Conservation (phyloP, 345 rosid species). For the Pelargonium nanum region DNA sequence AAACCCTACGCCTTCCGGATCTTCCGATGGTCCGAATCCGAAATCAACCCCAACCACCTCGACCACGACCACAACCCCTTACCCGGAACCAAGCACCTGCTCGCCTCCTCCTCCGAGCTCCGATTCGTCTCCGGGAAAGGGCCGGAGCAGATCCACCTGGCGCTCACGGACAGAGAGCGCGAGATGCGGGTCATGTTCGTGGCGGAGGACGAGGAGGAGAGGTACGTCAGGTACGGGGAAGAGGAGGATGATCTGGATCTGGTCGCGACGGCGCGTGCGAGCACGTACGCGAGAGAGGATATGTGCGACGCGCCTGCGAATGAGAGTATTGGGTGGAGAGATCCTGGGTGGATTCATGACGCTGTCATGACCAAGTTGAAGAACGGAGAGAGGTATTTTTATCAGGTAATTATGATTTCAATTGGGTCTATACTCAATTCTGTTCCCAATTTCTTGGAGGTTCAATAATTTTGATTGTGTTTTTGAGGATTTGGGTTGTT, state of each 20-base stretch:
- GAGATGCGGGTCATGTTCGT: conserved; percentile 91
- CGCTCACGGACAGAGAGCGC: conserved; percentile 40
- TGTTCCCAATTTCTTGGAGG: background rate
- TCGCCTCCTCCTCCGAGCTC: conserved; percentile 37
- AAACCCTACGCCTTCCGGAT: conserved; percentile 77
- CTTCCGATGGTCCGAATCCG: conserved; percentile 70
- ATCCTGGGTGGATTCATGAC: conserved; percentile 83
- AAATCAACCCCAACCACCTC: conserved; percentile 40
- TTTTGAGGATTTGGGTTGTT: background rate
- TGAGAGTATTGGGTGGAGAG: conserved; percentile 65
- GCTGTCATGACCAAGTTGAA: conserved; percentile 51
- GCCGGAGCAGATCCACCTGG: conserved; percentile 79
- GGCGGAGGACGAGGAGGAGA: conserved; percentile 47
- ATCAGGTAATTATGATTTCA: conserved; percentile 41
- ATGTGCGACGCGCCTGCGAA: conserved; percentile 84
- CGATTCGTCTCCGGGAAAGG: conserved; percentile 31
- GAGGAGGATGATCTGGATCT: conserved; percentile 29
- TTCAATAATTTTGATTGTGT: background rate
- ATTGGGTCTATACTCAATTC: background rate
- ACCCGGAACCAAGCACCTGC: conserved; percentile 50
- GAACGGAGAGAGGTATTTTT: conserved; percentile 51
- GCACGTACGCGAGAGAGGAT: conserved; percentile 60
- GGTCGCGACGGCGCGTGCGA: conserved; percentile 36
- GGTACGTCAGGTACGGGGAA: conserved; percentile 58
- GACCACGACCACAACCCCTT: conserved; percentile 85